These are phyloP conservation scores for Colletotrichum sp. DNA, from an alignment of 2,329 filamentous ascomycete species.

Conservation along the genomic window DNA sequence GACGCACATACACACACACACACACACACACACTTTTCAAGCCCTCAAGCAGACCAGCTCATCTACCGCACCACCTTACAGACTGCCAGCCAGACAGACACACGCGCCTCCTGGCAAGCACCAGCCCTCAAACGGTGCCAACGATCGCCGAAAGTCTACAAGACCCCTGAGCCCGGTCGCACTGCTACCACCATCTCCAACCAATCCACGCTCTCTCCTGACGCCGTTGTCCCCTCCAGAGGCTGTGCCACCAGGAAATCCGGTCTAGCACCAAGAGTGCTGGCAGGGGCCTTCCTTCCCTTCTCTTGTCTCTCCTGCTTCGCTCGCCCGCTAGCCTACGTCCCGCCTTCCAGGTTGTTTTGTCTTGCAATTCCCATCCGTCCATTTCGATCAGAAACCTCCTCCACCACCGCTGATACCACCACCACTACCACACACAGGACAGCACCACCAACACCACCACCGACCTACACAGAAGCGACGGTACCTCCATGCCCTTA, in stretches of 20 bases:
- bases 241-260: constrained; percentile 19
- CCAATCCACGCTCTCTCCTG: constrained; percentile 17
- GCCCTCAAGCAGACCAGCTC: background rate
- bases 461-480: background rate
- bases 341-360: constrained; percentile 7
- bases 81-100: constrained; percentile 1
- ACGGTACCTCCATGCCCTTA: background rate
- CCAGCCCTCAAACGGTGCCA: constrained; percentile 20
- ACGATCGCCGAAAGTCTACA: constrained; percentile 21
- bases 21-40: background rate
- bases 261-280: constrained; percentile 10
- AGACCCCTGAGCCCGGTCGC: constrained; percentile 21
- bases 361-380: constrained; percentile 3
- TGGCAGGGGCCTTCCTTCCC: constrained; percentile 10
- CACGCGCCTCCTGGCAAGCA: constrained; percentile 15
- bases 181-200: background rate
- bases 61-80: background rate
- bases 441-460: background rate
- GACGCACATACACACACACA: background rate
- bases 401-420: background rate
- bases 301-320: constrained; percentile 16
- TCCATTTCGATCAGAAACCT: background rate
- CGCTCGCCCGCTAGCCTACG: constrained; percentile 2
- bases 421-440: background rate
- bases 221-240: constrained; percentile 14